Evolutionary conservation across 2,329 filamentous ascomycete genomes (phyloP).

Genomic region (Coniella lustricola): DNA sequence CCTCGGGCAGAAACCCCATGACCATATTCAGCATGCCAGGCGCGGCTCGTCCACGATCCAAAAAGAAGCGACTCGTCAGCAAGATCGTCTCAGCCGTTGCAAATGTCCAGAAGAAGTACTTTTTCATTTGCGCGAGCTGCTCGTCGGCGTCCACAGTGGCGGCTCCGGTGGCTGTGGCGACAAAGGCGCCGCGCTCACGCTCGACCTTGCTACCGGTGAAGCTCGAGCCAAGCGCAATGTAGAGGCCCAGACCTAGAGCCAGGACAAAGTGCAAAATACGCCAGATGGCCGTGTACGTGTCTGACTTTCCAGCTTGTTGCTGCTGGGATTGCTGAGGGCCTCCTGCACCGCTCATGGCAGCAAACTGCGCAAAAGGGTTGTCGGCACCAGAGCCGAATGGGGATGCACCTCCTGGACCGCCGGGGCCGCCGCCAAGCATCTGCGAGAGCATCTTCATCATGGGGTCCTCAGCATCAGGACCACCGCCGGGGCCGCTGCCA

Average conservation of each 20-base stretch:
- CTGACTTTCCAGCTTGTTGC: constrained; percentile 25
- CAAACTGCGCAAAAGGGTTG: constrained; percentile 29
- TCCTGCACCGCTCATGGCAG: constrained; percentile 33
- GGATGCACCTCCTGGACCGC: constrained; percentile 27
- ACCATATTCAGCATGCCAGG: constrained; percentile 59
- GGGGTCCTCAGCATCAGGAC: constrained; percentile 42
- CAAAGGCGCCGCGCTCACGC: constrained; percentile 40
- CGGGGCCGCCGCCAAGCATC: constrained; percentile 45
- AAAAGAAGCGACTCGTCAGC: constrained; percentile 62
- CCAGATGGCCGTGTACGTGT: constrained; percentile 51
- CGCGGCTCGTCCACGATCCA: constrained; percentile 54
- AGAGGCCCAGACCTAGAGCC: constrained; percentile 61
- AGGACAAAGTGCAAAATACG: constrained; percentile 67
- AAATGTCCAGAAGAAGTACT: constrained; percentile 71
- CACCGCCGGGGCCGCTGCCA: constrained; percentile 6
- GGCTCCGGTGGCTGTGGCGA: constrained; percentile 17
- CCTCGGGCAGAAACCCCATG: constrained; percentile 58
- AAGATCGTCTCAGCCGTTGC: constrained; percentile 68
- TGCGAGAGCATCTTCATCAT: constrained; percentile 72
- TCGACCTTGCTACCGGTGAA: constrained; percentile 61
- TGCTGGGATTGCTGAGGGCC: constrained; percentile 24
- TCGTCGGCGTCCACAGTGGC: constrained; percentile 13
- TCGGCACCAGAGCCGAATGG: constrained; percentile 21
- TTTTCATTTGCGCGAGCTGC: constrained; percentile 25
- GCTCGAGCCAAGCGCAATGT: constrained; percentile 59